Conservation (phyloP, 2,329 filamentous ascomycete species). For the Arthrobotrys megalospora region DNA sequence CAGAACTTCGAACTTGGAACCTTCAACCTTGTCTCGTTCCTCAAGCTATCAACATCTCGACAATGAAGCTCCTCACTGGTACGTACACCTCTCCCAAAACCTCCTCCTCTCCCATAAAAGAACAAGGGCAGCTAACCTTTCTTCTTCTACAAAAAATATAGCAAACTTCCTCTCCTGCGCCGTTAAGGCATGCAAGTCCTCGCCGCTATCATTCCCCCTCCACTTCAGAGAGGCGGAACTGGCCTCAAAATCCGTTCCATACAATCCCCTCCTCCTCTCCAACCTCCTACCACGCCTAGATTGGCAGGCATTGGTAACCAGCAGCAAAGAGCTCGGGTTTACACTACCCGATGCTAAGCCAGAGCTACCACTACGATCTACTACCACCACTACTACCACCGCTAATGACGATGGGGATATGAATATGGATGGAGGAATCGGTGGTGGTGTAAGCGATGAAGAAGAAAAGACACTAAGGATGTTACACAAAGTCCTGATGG, state of each 20-base stretch:
- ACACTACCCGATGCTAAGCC: slow-evolving; percentile 65
- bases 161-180: slow-evolving; percentile 98
- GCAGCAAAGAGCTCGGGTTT: slow-evolving; percentile 73
- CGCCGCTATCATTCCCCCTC: slow-evolving; percentile 84
- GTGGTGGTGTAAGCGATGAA: slow-evolving; percentile 69
- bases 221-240: slow-evolving; percentile 94
- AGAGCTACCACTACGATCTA: slow-evolving; percentile 52
- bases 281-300: slow-evolving; percentile 91
- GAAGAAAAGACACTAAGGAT: slow-evolving; percentile 82
- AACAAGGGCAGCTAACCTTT: not conserved
- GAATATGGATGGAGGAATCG: slow-evolving; percentile 66
- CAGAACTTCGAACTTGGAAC: not conserved
- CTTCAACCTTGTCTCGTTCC: not conserved
- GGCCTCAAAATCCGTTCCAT: slow-evolving; percentile 83
- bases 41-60: not conserved
- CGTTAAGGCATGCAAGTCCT: slow-evolving; percentile 91
- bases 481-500: slow-evolving; percentile 84
- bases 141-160: slow-evolving; percentile 3
- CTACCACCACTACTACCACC: slow-evolving; percentile 33
- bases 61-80: slow-evolving; percentile 59
- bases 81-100: not conserved
- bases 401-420: slow-evolving; percentile 76
- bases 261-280: slow-evolving; percentile 83
- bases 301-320: slow-evolving; percentile 84
- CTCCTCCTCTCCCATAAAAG: not conserved